Evolutionary conservation across 1,284 basidiomycete genomes (phyloP).

Genomic region (Leccinum subrobustum): DNA sequence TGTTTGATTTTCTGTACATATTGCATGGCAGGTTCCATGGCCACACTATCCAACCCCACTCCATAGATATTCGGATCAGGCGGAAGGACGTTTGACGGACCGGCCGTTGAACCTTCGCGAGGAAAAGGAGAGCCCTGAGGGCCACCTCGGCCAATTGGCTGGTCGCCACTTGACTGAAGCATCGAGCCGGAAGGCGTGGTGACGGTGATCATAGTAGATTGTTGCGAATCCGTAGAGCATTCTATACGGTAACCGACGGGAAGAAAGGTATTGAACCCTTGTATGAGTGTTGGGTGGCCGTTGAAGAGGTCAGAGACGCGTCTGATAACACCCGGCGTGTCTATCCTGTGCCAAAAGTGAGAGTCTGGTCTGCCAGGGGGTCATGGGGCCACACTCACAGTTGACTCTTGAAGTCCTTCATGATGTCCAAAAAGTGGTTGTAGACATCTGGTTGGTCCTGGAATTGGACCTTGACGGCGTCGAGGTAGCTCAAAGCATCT

Average conservation of each 20-base stretch:
- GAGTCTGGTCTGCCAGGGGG: background rate
- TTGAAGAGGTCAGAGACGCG: conserved; percentile 93
- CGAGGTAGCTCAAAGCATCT: conserved; percentile 93
- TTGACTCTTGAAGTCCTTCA: conserved; percentile 97
- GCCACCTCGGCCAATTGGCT: conserved; percentile 21
- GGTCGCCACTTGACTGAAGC: conserved; percentile 47
- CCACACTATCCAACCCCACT: conserved; percentile 36
- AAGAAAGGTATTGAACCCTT: conserved; percentile 98
- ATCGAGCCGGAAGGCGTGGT: conserved; percentile 74
- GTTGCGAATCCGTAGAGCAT: conserved; percentile 56
- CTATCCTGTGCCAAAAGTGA: conserved; percentile 64
- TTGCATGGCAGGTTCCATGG: conserved; percentile 78
- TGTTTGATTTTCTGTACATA: conserved; percentile 98
- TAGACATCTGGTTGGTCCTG: conserved; percentile 88
- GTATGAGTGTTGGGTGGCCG: conserved; percentile 88
- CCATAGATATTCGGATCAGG: conserved; percentile 28
- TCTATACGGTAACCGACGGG: conserved; percentile 95
- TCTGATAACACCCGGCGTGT: conserved; percentile 95
- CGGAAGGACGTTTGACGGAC: conserved; percentile 13
- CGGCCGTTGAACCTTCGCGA: conserved; percentile 11
- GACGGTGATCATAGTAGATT: conserved; percentile 76
- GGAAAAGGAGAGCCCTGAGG: conserved; percentile 12
- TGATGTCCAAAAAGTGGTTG: conserved; percentile 94
- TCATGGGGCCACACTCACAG: conserved; percentile 50
- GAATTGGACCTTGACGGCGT: conserved; percentile 91